A percentile compares a stretch with the other conserved stretches of the same genome.
These are phyloP conservation scores for Jimgerdemannia lactiflua DNA, from an alignment of 192 early-diverging fungal genomes.

Conservation along the genomic window DNA sequence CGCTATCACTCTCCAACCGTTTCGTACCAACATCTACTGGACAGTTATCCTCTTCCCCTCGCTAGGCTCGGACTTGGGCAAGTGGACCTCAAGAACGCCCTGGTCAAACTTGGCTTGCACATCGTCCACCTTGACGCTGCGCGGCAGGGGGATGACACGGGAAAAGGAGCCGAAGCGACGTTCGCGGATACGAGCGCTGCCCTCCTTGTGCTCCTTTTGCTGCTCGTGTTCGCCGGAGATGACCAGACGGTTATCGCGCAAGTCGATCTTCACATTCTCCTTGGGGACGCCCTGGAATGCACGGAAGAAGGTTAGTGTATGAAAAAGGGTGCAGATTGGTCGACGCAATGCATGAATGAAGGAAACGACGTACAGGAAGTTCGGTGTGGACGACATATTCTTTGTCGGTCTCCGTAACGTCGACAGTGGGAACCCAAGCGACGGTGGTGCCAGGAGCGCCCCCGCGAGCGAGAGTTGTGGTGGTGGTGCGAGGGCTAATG, in stretches of 20 bases:
- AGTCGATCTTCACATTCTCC: constrained; percentile 49
- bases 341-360: too few relatives aligned
- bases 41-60: constrained; percentile 44
- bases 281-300: constrained; percentile 39
- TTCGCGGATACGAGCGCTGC: constrained; percentile 45
- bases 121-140: constrained; percentile 38
- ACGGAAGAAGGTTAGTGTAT: too few relatives aligned
- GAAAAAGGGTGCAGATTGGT: too few relatives aligned
- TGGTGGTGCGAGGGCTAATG: constrained; percentile 4
- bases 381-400: constrained; percentile 46
- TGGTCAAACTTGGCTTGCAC: constrained; percentile 51
- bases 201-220: constrained; percentile 22
- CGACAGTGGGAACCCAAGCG: constrained; percentile 27
- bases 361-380: constrained; percentile 25
- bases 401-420: constrained; percentile 49
- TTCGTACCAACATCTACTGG: constrained; percentile 9
- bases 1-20: not conserved
- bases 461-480: not conserved
- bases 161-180: constrained; percentile 47
- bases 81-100: constrained; percentile 45
- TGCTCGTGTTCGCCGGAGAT: constrained; percentile 40
- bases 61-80: constrained; percentile 35
- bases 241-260: constrained; percentile 40
- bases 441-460: not conserved
- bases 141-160: constrained; percentile 43